Conservation (phyloP, 1,284 basidiomycete genomes). For the Malassezia arunalokei region DNA sequence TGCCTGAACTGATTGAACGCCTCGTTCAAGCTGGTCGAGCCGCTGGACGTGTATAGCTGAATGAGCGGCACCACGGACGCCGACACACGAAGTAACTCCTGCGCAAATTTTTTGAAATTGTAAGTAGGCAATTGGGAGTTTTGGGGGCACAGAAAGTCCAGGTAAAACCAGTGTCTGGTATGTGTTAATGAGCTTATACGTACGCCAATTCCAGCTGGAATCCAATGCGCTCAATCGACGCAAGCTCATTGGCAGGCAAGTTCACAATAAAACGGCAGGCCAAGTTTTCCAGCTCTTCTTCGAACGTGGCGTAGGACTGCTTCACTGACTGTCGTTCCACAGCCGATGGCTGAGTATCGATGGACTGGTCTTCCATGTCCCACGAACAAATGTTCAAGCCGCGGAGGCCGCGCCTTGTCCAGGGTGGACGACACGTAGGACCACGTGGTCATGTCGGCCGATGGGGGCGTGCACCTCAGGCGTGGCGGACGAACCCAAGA, state of each 20-base stretch:
- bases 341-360: background rate
- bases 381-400: background rate
- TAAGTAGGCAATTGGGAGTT: constrained; percentile 72
- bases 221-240: constrained; percentile 80
- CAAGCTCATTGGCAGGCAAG: constrained; percentile 82
- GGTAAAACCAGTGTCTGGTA: constrained; percentile 93
- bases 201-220: constrained; percentile 99
- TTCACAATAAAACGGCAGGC: constrained; percentile 79
- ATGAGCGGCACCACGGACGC: constrained; percentile 41
- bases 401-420: too few relatives aligned
- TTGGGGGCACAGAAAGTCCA: constrained; percentile 80
- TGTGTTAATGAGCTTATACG: constrained; percentile 36
- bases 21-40: constrained; percentile 33
- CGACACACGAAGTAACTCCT: constrained; percentile 56
- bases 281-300: constrained; percentile 47
- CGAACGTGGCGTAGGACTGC: constrained; percentile 16
- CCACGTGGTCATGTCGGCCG: too few relatives aligned
- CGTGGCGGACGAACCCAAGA: too few relatives aligned
- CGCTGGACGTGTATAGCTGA: constrained; percentile 31
- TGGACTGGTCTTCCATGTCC: background rate
- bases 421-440: too few relatives aligned
- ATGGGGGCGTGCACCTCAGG: too few relatives aligned
- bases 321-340: background rate
- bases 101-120: constrained; percentile 76
- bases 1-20: constrained; percentile 47